Evolutionary conservation across 805 yeast species (phyloP).

Genomic region (Nakazawaea ishiwadae): DNA sequence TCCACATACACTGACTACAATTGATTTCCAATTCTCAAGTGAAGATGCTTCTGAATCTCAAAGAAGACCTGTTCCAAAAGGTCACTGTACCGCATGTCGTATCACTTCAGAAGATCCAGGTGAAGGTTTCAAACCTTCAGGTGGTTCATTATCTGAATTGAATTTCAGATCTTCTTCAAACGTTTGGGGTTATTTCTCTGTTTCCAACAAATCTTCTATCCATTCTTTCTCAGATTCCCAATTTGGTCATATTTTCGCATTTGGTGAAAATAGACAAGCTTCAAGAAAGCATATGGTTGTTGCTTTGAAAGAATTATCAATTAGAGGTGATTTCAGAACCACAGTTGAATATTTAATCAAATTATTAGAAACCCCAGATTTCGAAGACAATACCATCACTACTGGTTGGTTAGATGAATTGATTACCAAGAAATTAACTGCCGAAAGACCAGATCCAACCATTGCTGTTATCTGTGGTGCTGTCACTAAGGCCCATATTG

Average conservation of each 20-base stretch:
- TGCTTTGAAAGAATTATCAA: conserved; percentile 91
- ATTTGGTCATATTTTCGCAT: conserved; percentile 98
- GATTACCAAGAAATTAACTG: conserved; percentile 88
- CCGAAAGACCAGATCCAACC: conserved; percentile 92
- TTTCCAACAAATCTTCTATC: conserved; percentile 92
- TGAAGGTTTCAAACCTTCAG: conserved; percentile 98
- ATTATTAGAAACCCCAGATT: conserved; percentile 92
- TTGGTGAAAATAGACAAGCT: conserved; percentile 97
- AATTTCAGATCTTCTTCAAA: conserved; percentile 96
- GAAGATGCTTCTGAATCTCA: conserved; percentile 72
- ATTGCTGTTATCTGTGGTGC: conserved; percentile 97
- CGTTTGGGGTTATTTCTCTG: conserved; percentile 99
- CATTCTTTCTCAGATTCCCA: conserved; percentile 98
- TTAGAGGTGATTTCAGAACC: conserved; percentile 97
- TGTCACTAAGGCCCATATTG: conserved; percentile 87
- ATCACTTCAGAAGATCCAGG: conserved; percentile 99
- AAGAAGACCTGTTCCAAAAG: conserved; percentile 92
- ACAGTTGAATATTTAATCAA: conserved; percentile 96
- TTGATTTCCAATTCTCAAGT: conserved; percentile 83
- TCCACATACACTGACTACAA: conserved; percentile 85
- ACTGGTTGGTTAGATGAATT: conserved; percentile 99
- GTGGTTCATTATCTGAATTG: conserved; percentile 93
- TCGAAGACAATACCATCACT: conserved; percentile 93
- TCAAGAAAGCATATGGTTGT: conserved; percentile 99
- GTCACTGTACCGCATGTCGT: conserved; percentile 99